A percentile compares a stretch with the other conserved stretches of the same genome.
phyloP scores from a whole-genome alignment of 2,329 filamentous ascomycete species.

The Scedosporium aurantiacum region DNA sequence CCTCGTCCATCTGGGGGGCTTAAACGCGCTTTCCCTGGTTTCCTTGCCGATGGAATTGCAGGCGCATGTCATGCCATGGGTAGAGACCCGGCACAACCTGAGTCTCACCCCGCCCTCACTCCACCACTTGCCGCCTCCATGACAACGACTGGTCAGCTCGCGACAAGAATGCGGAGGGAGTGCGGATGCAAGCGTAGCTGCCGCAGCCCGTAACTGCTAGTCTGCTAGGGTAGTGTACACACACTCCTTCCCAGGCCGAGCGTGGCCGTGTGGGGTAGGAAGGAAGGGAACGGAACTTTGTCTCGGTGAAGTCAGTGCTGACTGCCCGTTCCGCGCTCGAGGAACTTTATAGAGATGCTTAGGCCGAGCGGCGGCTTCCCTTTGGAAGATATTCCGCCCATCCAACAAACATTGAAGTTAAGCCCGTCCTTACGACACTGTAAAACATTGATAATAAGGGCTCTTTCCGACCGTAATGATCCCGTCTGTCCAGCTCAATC shows the following conservation, averaged over 20 bases:
- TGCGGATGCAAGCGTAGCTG: neutral
- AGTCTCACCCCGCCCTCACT: neutral
- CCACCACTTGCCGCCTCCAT: neutral
- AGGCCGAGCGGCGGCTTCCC: neutral
- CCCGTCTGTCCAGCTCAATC: neutral
- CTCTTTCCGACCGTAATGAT: neutral
- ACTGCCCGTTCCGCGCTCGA: conserved; percentile 1
- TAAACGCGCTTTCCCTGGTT: neutral
- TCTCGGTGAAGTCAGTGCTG: neutral
- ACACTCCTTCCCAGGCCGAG: conserved; percentile 4
- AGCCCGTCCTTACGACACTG: neutral
- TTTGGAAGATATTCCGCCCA: neutral
- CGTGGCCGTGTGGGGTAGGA: conserved; percentile 2
- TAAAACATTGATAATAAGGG: neutral
- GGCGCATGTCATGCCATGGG: neutral
- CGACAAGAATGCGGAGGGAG: neutral
- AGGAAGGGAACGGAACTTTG: neutral
- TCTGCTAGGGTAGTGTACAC: too few species aligned
- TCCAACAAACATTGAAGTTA: neutral
- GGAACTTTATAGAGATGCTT: neutral
- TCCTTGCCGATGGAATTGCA: neutral
- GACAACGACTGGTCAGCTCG: neutral
- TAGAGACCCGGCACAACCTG: neutral
- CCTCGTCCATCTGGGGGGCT: neutral
- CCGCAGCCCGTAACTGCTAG: neutral